phyloP scores from a whole-genome alignment of 192 early-diverging fungal species.

The Coemansia sp. region DNA sequence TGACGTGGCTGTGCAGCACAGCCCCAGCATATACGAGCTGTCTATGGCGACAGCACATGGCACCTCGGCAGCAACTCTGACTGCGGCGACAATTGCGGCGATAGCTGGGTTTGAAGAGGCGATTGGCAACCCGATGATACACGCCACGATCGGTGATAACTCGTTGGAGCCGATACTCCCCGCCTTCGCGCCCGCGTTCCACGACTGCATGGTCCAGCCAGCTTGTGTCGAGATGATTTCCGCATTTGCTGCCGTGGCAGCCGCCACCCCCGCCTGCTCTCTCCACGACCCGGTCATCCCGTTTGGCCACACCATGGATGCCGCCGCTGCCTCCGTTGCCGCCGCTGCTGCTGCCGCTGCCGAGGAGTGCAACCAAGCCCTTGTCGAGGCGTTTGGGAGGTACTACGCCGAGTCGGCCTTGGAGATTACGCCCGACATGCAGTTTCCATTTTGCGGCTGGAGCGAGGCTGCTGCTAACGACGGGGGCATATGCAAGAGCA shows the following conservation, averaged over 20 bases:
- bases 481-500: neutral
- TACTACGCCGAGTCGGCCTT: slow-evolving; percentile 7
- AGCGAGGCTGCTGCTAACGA: neutral
- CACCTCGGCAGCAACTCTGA: slow-evolving; percentile 11
- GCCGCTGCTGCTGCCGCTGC: neutral
- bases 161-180: neutral
- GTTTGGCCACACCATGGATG: neutral
- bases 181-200: slow-evolving; percentile 13
- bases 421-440: neutral
- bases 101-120: slow-evolving; percentile 15
- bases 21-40: neutral
- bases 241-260: slow-evolving; percentile 19
- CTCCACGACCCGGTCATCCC: neutral
- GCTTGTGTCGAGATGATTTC: slow-evolving; percentile 6
- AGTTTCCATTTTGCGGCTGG: neutral
- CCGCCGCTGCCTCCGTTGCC: neutral
- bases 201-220: neutral
- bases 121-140: neutral
- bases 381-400: slow-evolving; percentile 11
- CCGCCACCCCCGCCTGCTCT: neutral
- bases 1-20: neutral
- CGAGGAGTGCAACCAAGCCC: slow-evolving; percentile 6
- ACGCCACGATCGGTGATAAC: neutral
- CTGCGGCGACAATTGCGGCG: slow-evolving; percentile 32
- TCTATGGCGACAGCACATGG: neutral